These are phyloP conservation scores for Chrysoporthe cubensis DNA, from an alignment of 2,329 filamentous ascomycete genomes.

Conservation along the genomic window DNA sequence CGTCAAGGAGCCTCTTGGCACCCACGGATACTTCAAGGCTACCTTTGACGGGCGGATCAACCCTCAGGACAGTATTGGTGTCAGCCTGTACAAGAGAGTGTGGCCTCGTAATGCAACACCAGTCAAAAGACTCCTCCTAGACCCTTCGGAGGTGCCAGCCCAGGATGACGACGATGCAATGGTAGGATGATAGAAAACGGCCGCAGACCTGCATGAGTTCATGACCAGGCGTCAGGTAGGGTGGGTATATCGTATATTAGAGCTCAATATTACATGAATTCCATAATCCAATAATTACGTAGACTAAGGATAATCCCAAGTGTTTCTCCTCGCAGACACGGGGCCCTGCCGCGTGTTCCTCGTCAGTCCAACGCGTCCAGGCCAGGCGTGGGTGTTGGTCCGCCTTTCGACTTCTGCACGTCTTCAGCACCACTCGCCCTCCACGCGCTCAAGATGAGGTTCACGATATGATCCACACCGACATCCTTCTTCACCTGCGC, in stretches of 20 bases:
- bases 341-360: neutral
- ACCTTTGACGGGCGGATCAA: constrained; percentile 97
- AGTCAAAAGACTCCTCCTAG: constrained; percentile 49
- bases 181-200: constrained; percentile 42
- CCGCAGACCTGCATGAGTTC: constrained; percentile 13
- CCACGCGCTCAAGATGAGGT: constrained; percentile 90
- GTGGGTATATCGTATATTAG: constrained; percentile 13
- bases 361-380: constrained; percentile 44
- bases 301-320: neutral
- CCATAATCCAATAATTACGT: constrained; percentile 1
- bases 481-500: constrained; percentile 95
- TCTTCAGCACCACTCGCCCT: constrained; percentile 81
- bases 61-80: constrained; percentile 89
- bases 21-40: constrained; percentile 99
- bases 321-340: neutral
- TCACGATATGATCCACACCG: constrained; percentile 83
- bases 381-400: constrained; percentile 61
- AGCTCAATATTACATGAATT: constrained; percentile 18
- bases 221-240: constrained; percentile 27
- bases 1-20: constrained; percentile 92
- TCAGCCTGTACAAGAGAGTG: constrained; percentile 85
- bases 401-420: constrained; percentile 56
- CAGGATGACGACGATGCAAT: constrained; percentile 38
- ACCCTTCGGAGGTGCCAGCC: constrained; percentile 32
- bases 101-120: constrained; percentile 72